Percentiles rank a stretch among this genome's conserved stretches.
Conservation (phyloP, 305 asterid species). For the Fraxinus platypoda region DNA sequence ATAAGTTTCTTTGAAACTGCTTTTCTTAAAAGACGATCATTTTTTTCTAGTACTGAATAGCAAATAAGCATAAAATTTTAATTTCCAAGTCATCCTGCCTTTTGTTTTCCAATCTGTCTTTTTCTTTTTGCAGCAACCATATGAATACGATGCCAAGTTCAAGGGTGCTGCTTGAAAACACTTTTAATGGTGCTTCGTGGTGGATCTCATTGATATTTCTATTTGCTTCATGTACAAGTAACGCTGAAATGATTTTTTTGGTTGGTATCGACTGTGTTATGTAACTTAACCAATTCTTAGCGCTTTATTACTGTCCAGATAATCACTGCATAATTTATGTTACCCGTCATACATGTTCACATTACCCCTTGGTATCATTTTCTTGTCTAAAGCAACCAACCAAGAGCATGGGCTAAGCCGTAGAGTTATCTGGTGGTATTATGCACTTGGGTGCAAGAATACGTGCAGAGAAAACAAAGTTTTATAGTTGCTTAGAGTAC, state of each 20-base stretch:
- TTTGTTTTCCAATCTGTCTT: no score
- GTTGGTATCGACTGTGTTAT: not conserved
- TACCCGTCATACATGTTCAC: not conserved
- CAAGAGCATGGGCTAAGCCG: not conserved
- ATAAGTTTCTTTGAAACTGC: no score
- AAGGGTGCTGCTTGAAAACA: conserved; percentile 58
- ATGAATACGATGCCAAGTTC: conserved; percentile 94
- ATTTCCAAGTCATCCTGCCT: no score
- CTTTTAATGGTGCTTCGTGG: not conserved
- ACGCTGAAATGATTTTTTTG: not conserved
- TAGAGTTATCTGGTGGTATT: not conserved
- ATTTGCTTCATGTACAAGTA: not conserved
- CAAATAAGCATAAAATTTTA: no score
- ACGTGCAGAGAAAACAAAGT: not conserved
- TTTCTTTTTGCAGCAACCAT: conserved; percentile 73
- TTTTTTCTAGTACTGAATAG: no score
- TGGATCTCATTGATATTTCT: not conserved
- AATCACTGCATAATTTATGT: not conserved
- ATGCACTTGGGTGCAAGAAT: not conserved
- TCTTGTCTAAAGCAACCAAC: not conserved
- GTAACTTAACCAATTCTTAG: not conserved
- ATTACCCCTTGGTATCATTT: not conserved
- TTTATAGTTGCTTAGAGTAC: not conserved
- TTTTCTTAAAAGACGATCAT: no score
- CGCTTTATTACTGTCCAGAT: not conserved